Conservation (phyloP, 331 rosid species). For the Quercus lobata region DNA sequence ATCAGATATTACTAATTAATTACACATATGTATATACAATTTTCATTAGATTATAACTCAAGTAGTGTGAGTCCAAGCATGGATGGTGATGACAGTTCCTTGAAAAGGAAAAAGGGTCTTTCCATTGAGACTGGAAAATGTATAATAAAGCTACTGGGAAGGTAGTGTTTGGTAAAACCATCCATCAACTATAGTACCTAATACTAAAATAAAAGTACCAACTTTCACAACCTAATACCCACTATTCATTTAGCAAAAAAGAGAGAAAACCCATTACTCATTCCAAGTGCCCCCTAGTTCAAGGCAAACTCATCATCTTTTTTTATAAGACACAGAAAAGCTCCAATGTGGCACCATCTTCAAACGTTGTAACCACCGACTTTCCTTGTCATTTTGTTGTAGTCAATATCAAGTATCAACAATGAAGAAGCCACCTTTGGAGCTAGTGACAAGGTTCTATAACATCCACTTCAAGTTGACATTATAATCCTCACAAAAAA, state of each 20-base stretch:
- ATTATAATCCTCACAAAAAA: too few relatives aligned
- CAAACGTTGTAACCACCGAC: too few relatives aligned
- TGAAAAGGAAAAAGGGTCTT: constrained; percentile 2
- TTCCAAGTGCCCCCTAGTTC: neutral
- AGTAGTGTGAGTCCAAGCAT: neutral
- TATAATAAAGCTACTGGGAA: neutral
- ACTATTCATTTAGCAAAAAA: neutral
- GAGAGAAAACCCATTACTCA: neutral
- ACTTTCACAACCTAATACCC: neutral
- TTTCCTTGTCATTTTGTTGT: too few relatives aligned
- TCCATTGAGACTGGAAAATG: neutral
- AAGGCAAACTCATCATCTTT: neutral
- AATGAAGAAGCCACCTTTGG: too few relatives aligned
- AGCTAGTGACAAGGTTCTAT: too few relatives aligned
- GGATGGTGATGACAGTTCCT: constrained; percentile 14
- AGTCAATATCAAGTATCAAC: too few relatives aligned
- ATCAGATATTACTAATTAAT: too few relatives aligned
- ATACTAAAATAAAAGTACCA: neutral
- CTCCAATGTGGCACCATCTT: too few relatives aligned
- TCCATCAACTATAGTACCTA: neutral
- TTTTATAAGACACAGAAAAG: too few relatives aligned
- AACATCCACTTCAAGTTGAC: too few relatives aligned
- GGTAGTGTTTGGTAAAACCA: neutral
- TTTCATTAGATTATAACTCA: too few relatives aligned
- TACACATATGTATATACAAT: too few relatives aligned